Evolutionary conservation across 2,329 filamentous ascomycete species (phyloP).

Genomic region (Colletotrichum coccodes): DNA sequence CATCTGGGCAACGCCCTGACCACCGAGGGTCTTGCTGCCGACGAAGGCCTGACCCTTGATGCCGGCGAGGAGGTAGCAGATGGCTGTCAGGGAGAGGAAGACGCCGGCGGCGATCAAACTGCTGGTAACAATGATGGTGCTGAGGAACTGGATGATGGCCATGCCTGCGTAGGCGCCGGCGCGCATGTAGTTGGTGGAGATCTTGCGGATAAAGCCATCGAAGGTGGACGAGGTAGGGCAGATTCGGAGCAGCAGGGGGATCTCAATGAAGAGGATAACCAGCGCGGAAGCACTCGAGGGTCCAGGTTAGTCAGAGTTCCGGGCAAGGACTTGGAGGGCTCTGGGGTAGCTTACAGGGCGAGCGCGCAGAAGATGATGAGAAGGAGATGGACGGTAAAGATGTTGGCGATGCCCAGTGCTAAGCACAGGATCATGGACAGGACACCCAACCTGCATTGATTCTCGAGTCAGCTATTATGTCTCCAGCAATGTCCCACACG

Average conservation of each 20-base stretch:
- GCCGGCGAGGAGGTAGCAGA: slow-evolving; percentile 84
- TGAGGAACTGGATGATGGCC: slow-evolving; percentile 86
- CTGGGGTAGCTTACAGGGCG: slow-evolving; percentile 58
- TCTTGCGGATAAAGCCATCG: slow-evolving; percentile 87
- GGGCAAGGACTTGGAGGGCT: background rate
- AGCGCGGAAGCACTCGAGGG: slow-evolving; percentile 72
- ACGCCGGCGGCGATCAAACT: slow-evolving; percentile 89
- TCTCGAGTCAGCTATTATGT: slow-evolving; percentile 33
- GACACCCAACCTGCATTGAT: slow-evolving; percentile 70
- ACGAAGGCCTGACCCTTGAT: slow-evolving; percentile 88
- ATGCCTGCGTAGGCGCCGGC: slow-evolving; percentile 86
- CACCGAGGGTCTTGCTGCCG: slow-evolving; percentile 95
- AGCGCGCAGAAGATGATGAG: slow-evolving; percentile 64
- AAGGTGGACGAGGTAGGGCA: slow-evolving; percentile 94
- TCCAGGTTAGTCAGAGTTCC: background rate
- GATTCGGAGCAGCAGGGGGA: slow-evolving; percentile 95
- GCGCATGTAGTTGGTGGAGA: slow-evolving; percentile 98
- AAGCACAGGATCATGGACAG: slow-evolving; percentile 78
- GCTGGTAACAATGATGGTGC: slow-evolving; percentile 70
- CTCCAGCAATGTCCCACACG: background rate
- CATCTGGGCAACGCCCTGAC: slow-evolving; percentile 95
- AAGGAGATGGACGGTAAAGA: slow-evolving; percentile 64
- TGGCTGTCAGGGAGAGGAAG: slow-evolving; percentile 78
- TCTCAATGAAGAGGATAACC: slow-evolving; percentile 85
- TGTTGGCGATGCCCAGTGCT: slow-evolving; percentile 74